Evolutionary conservation across 2,329 filamentous ascomycete species (phyloP).

Genomic region (Alternaria viburni): DNA sequence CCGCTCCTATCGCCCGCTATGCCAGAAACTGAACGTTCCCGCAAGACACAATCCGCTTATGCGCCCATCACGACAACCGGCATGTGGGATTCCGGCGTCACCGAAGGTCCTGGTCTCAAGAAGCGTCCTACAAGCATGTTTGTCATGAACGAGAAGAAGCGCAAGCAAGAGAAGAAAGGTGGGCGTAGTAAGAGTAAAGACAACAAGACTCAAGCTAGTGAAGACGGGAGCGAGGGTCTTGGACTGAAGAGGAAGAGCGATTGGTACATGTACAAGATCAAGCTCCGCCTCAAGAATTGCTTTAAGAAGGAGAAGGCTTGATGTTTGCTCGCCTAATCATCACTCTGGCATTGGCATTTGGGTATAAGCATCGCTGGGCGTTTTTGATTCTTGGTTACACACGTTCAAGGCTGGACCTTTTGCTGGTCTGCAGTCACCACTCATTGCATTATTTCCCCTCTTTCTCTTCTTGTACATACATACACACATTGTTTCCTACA

Average conservation of each 20-base stretch:
- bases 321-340: not conserved
- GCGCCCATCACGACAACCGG: constrained; percentile 43
- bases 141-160: constrained; percentile 41
- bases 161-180: constrained; percentile 36
- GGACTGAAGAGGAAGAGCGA: constrained; percentile 14
- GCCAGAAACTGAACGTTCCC: constrained; percentile 22
- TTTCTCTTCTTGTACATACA: not conserved
- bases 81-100: constrained; percentile 45
- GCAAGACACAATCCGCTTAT: constrained; percentile 40
- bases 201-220: constrained; percentile 20
- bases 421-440: not conserved
- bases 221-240: constrained; percentile 9
- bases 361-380: not conserved
- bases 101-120: constrained; percentile 35
- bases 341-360: not conserved
- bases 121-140: constrained; percentile 43
- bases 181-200: constrained; percentile 36
- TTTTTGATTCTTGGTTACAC: not conserved
- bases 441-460: not conserved
- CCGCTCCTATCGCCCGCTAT: constrained; percentile 22
- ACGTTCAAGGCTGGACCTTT: not conserved
- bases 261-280: constrained; percentile 24
- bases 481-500: not conserved
- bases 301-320: constrained; percentile 19
- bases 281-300: constrained; percentile 13